Conservation (phyloP, 1,139 yeast species). For the Geotrichum europaeum region DNA sequence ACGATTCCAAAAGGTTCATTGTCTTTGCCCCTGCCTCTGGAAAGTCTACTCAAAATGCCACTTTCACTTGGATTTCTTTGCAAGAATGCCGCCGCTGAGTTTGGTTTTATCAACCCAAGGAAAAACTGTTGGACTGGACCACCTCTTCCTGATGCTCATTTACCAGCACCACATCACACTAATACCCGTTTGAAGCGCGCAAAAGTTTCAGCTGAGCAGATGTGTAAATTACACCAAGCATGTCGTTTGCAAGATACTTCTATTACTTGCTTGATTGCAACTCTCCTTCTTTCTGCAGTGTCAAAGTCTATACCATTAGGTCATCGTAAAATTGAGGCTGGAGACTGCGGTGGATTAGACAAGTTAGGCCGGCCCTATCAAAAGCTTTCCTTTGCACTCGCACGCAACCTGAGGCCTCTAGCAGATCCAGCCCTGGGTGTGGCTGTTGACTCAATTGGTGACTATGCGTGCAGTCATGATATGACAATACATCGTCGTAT, state of each 20-base stretch:
- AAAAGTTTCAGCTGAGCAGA: background rate
- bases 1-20: background rate
- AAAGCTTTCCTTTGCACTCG: background rate
- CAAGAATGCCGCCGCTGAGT: background rate
- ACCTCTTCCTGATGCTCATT: background rate
- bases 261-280: background rate
- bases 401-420: constrained; percentile 1
- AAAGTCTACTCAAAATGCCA: background rate
- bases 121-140: constrained; percentile 4
- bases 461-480: background rate
- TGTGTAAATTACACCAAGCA: background rate
- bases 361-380: background rate
- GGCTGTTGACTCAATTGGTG: background rate
- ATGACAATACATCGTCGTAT: background rate
- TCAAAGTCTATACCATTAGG: background rate
- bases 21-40: background rate
- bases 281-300: background rate
- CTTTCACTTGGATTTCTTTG: background rate
- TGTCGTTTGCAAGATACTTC: background rate
- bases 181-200: background rate
- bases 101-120: background rate
- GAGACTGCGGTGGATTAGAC: constrained; percentile 4
- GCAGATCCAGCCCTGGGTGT: background rate
- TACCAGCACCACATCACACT: background rate
- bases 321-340: background rate